Base-by-base conservation (phyloP, 2,329 filamentous ascomycete genomes). In the Bisporella sp. region DNA sequence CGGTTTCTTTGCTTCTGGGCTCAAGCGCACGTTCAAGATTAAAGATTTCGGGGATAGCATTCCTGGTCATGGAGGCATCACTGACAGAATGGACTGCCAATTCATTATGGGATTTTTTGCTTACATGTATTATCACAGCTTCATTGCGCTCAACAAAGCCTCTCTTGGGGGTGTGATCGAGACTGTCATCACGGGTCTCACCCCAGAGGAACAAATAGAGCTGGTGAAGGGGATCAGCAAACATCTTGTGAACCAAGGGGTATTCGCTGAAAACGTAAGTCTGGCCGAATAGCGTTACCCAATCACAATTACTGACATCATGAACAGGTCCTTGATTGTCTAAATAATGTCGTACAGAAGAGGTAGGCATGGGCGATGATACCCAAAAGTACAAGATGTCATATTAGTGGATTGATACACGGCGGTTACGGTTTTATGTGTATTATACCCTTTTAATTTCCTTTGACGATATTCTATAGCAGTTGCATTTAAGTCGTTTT, bases 71-170 rank as follows among this genome's bases (percentile, higher is more conserved):
- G 93, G 93, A 54, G 93, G 93, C 60, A 97, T 99, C 73, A 99
- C 93, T 12, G 93, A 99, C 67, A 87, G 93, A 55, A 97, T 99
- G 92, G 93, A 99, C 67, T 99, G 93, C 69, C 93, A 99, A 67
- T 99, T 99, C 73, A 97, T 97, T 74, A 99, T 99, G 93, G 93
- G 93, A 6, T 93, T 96, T 71, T 97, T 99, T 64, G 82, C 92
- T 12, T 97, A 90, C 74, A 91, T 99, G 79, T 99, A 99, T 73
- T 99, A 95, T 72, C 91, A 96, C 68, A 93, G 87, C 64, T 99
- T 99, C 68, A 92, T 99, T 63, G 91, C 91, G 4, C 77, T 89
- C 5, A 83, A 96, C 75, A 89, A 92, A 69, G 83, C 87, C 39
- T 89, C 78, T 50, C 84, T 96, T 21, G 93, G 92, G 21, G 82